phyloP scores from a whole-genome alignment of 805 yeast genomes.

The Pichia kluyveri region DNA sequence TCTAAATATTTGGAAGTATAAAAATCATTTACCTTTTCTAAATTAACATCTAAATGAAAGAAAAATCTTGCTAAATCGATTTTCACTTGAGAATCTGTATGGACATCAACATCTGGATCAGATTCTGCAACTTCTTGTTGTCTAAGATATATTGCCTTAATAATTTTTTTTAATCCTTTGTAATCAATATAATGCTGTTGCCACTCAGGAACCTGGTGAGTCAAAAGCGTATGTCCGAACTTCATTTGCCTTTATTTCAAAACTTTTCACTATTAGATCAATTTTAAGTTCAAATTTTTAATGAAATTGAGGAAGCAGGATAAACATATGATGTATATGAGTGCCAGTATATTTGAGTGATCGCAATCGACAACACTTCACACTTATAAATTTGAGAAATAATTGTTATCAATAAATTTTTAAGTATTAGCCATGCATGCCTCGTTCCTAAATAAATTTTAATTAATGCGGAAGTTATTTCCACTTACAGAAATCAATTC shows the following conservation, averaged over 20 bases:
- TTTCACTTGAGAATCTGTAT: slow-evolving; percentile 35
- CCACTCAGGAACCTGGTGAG: slow-evolving; percentile 96
- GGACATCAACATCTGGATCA: slow-evolving; percentile 23
- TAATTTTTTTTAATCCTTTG: slow-evolving; percentile 71
- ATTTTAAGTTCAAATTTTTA: no score
- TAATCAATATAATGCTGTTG: slow-evolving; percentile 73
- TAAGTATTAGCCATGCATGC: no score
- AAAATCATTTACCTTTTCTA: slow-evolving; percentile 74
- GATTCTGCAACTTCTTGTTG: slow-evolving; percentile 27
- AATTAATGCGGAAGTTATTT: no score
- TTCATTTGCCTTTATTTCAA: slow-evolving; percentile 37
- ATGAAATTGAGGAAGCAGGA: no score
- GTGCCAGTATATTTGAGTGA: no score
- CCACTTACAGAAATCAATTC: no score
- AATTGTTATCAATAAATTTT: no score
- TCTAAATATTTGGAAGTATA: slow-evolving; percentile 67
- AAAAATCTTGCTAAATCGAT: slow-evolving; percentile 57
- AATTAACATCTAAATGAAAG: slow-evolving; percentile 67
- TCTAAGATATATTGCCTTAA: slow-evolving; percentile 49
- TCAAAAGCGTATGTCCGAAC: slow-evolving; percentile 69
- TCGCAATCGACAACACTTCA: no score
- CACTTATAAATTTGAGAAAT: no score
- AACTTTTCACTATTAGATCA: no score
- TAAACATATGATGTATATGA: no score
- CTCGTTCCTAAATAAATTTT: no score